Conservation (phyloP, 31 red algal genomes). For the Endocladia muricata region DNA sequence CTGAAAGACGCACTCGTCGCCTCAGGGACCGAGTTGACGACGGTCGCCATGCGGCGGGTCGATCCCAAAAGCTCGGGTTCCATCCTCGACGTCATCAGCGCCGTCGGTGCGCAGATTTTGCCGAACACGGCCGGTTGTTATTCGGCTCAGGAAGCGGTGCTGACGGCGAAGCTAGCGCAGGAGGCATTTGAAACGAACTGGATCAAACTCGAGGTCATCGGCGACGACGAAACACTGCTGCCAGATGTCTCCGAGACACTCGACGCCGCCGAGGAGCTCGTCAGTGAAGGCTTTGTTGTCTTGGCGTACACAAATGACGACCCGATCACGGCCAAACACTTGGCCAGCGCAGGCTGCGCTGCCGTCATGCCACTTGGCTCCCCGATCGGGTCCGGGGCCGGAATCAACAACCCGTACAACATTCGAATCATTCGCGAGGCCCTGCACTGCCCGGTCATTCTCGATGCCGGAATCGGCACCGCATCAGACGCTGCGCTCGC, state of each 20-base stretch:
- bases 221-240: background rate
- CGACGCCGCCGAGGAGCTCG: background rate
- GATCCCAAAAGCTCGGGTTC: background rate
- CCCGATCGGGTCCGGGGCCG: background rate
- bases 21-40: background rate
- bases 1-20: background rate
- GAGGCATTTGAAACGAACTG: background rate
- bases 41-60: background rate
- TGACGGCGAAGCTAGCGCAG: background rate
- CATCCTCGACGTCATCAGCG: background rate
- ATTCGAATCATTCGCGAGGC: background rate
- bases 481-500: background rate
- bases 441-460: background rate
- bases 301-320: background rate
- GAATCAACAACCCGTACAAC: background rate
- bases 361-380: background rate
- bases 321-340: background rate
- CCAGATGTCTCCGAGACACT: background rate
- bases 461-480: background rate
- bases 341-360: background rate
- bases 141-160: background rate
- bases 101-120: background rate
- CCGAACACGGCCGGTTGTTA: slow-evolving; percentile 5
- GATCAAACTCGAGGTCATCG: slow-evolving; percentile 3
- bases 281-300: background rate